phyloP scores from a whole-genome alignment of 768 basidiomycete genomes.

The Agaricus blazei region DNA sequence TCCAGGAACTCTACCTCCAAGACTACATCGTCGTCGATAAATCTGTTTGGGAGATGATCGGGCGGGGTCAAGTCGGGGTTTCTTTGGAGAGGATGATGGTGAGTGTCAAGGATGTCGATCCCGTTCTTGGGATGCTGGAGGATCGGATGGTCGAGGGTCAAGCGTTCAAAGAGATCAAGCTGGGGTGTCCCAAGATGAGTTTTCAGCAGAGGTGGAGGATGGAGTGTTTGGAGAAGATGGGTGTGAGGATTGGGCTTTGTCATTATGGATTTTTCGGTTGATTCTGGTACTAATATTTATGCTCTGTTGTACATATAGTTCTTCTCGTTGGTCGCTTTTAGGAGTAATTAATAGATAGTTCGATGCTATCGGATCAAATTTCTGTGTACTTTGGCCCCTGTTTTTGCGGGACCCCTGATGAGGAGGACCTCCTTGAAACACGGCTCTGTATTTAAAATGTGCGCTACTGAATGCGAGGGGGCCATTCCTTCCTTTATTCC shows the following conservation, averaged over 20 bases:
- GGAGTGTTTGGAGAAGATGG: constrained; percentile 7
- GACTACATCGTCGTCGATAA: constrained; percentile 4
- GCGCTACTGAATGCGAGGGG: too few species aligned
- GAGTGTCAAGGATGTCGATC: constrained; percentile 1
- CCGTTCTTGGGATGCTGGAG: too few species aligned
- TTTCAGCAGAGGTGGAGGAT: constrained; percentile 10
- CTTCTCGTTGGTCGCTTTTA: too few species aligned
- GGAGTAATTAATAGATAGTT: too few species aligned
- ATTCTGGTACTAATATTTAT: too few species aligned
- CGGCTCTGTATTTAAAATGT: too few species aligned
- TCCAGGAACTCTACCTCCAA: constrained; percentile 3
- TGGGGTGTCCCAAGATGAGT: constrained; percentile 6
- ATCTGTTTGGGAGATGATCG: constrained; percentile 3
- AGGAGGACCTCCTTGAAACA: too few species aligned
- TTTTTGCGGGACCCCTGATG: too few species aligned
- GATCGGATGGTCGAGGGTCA: not conserved
- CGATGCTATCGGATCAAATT: too few species aligned
- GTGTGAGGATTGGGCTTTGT: constrained; percentile 6
- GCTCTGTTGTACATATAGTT: too few species aligned
- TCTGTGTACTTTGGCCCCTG: too few species aligned
- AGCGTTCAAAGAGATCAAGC: constrained; percentile 3
- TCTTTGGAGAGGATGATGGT: constrained; percentile 6
- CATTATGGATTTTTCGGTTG: constrained; percentile 5
- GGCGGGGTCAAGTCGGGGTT: not conserved
- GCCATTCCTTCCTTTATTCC: too few species aligned